phyloP scores from a whole-genome alignment of 345 rosid genomes.

The Garcia nutans region DNA sequence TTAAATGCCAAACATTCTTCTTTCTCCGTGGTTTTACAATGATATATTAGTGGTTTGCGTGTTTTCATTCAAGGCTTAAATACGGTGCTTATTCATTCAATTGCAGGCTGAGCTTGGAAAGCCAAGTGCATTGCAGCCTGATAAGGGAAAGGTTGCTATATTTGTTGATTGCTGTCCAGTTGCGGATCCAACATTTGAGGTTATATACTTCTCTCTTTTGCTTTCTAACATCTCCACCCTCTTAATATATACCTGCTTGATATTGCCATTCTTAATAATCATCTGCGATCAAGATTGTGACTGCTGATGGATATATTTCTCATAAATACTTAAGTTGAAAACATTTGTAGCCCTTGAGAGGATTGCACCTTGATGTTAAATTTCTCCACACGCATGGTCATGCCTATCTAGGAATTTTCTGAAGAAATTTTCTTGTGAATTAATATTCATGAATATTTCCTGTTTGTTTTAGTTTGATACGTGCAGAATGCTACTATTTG shows the following conservation, averaged over 20 bases:
- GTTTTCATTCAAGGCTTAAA: neutral
- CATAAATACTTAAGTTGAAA: neutral
- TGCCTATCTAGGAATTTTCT: neutral
- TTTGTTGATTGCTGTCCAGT: constrained; percentile 85
- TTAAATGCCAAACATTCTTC: neutral
- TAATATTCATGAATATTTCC: neutral
- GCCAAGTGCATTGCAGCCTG: constrained; percentile 70
- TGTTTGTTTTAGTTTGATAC: neutral
- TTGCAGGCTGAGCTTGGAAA: constrained; percentile 86
- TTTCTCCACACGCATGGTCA: neutral
- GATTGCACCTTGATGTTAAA: neutral
- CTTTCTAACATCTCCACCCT: neutral
- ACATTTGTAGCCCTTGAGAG: neutral
- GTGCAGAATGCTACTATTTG: neutral
- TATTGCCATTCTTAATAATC: neutral
- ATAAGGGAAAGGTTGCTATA: constrained; percentile 77
- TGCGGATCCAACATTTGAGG: constrained; percentile 84
- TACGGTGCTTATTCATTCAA: constrained; percentile 15
- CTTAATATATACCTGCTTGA: neutral
- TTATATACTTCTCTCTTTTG: constrained; percentile 25
- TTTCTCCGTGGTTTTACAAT: neutral
- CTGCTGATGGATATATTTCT: neutral
- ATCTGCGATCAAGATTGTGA: neutral
- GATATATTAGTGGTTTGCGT: neutral
- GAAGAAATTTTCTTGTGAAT: neutral